Percentiles rank a stretch among this genome's conserved stretches.
These are phyloP conservation scores for Golubevia sp. DNA, from an alignment of 1,284 basidiomycete genomes.

Conservation along the genomic window DNA sequence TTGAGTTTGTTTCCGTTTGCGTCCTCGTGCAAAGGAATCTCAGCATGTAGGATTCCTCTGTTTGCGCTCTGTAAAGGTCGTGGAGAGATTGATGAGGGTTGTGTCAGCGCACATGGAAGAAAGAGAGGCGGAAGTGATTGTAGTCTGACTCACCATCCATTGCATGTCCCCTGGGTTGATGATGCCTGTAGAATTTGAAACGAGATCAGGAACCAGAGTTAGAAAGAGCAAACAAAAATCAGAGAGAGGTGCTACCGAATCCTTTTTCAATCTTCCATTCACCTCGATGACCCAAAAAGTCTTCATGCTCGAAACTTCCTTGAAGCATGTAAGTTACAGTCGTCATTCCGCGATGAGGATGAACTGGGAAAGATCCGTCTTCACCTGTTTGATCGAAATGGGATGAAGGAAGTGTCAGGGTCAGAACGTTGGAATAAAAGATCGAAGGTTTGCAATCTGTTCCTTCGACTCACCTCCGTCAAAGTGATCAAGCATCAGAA, in stretches of 20 bases:
- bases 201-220: no score
- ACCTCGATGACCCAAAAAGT: slow-evolving; percentile 38
- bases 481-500: slow-evolving; percentile 53
- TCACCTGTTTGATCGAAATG: no score
- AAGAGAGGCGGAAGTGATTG: neutral
- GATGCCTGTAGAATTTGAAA: no score
- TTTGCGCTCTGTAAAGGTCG: slow-evolving; percentile 15
- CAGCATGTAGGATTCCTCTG: slow-evolving; percentile 41
- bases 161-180: slow-evolving; percentile 44
- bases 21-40: slow-evolving; percentile 46
- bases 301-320: slow-evolving; percentile 33
- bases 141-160: slow-evolving; percentile 23
- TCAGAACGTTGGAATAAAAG: no score
- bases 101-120: neutral
- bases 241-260: no score
- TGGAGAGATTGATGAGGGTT: neutral
- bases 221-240: no score
- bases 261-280: no score
- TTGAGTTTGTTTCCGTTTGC: slow-evolving; percentile 27
- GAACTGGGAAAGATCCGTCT: no score
- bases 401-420: no score
- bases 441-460: no score
- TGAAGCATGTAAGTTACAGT: slow-evolving; percentile 16
- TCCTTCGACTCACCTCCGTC: neutral
- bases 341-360: slow-evolving; percentile 9